Base-by-base conservation (phyloP, 202 grass and related monocot species). In the Carex sylvatica region DNA sequence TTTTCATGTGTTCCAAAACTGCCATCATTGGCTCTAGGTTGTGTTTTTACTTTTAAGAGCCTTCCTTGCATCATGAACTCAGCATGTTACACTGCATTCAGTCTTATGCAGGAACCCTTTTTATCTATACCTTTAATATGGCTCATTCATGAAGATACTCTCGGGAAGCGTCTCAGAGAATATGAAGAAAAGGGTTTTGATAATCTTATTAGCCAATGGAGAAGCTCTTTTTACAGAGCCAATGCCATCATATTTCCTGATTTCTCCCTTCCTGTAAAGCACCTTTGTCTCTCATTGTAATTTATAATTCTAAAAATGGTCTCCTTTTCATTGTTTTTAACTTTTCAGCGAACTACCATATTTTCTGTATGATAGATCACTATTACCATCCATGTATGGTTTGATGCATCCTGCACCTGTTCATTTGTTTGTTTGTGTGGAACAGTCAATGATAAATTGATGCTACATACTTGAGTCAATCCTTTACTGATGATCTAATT, bases 101-200 rank as follows among this genome's bases (percentile, higher is more conserved):
- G 96, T 85, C 91, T 99, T 92, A 91, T 93, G 91, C 89, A 93
- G 89, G 91, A 99, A 80, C 93, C 96, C 81, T 99, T 96, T 61
- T 80, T 61, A 82, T 88, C 87, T 90, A 23, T 93, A 81, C 93
- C 96, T 64, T 82, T 99, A 62, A 69, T 99, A 70, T 99, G 96
- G 96, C 84, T 99, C 86, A 83, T 99, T 89, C 86, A 95, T 79
- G 93, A 96, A 88, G 96, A 93, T 82, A 87, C 82, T 74, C 89
- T 99, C 80, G 96, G 96, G 33, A 83, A 88, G 46, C 84, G 66
- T 61, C 53, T 99, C 79, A 89, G 76, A 83, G 70, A 68, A 75
- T 88, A 93, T 83, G 61, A 52, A 2, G 88, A 90, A 61, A 72
- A 63, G 49, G 67, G 62, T 71, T 84, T 91, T 86, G 69, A 90